phyloP scores from a whole-genome alignment of 495 filamentous ascomycete species.

The Venustampulla echinocandica region DNA sequence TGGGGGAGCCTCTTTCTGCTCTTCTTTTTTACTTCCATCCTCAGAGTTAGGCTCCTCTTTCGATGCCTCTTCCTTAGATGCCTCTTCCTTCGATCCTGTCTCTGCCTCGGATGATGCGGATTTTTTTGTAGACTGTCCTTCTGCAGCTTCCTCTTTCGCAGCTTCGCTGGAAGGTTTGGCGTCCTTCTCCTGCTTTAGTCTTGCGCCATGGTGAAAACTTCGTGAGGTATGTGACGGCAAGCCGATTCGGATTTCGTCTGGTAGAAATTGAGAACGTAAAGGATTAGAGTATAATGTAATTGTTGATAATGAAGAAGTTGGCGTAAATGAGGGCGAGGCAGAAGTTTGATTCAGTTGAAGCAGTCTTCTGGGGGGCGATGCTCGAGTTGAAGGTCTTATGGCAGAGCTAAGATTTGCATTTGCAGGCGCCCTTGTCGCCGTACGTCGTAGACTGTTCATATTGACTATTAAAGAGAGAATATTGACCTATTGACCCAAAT shows the following conservation, averaged over 20 bases:
- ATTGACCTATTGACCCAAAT: constrained; percentile 8
- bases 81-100: constrained; percentile 30
- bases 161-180: constrained; percentile 30
- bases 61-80: constrained; percentile 35
- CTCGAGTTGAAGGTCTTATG: constrained; percentile 38
- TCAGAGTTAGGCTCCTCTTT: constrained; percentile 35
- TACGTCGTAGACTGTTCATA: constrained; percentile 41
- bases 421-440: constrained; percentile 31
- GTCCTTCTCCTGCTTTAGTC: constrained; percentile 29
- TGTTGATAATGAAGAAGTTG: constrained; percentile 16
- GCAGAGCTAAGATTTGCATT: constrained; percentile 28
- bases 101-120: constrained; percentile 11
- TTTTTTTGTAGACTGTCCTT: constrained; percentile 37
- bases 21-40: constrained; percentile 38
- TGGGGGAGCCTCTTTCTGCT: constrained; percentile 59
- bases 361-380: constrained; percentile 53
- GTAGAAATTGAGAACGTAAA: constrained; percentile 40
- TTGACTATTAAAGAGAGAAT: constrained; percentile 12
- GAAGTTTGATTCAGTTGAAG: constrained; percentile 29
- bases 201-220: constrained; percentile 33
- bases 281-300: constrained; percentile 12
- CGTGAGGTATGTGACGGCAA: constrained; percentile 28
- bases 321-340: constrained; percentile 22
- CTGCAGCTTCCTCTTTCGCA: constrained; percentile 30
- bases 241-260: constrained; percentile 26